Conservation (phyloP, 352 stramenopile species). For the Pythium apleroticum region DNA sequence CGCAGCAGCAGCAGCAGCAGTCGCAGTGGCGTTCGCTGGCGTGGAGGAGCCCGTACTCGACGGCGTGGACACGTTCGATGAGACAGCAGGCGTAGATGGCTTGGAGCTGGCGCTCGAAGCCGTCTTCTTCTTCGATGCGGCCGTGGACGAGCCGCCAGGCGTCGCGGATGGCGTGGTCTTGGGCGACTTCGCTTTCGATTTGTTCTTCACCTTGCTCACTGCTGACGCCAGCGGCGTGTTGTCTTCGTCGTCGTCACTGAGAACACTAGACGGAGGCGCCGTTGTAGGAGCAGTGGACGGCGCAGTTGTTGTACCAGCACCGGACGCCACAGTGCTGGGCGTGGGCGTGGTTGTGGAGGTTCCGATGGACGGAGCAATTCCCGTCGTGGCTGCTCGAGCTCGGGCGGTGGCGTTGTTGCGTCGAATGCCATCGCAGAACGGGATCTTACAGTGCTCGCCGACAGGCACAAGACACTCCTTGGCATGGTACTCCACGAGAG, state of each 20-base stretch:
- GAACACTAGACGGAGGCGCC: not conserved
- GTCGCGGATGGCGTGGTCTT: slow-evolving; percentile 38
- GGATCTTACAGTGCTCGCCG: slow-evolving; percentile 75
- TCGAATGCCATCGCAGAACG: slow-evolving; percentile 78
- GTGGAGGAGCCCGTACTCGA: slow-evolving; percentile 21
- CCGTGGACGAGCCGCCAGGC: slow-evolving; percentile 1
- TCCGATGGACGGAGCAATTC: slow-evolving; percentile 22
- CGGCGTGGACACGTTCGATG: slow-evolving; percentile 17
- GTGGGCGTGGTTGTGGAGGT: slow-evolving; percentile 8
- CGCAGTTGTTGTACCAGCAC: no score
- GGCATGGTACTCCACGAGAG: slow-evolving; percentile 82
- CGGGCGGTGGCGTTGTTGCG: slow-evolving; percentile 50
- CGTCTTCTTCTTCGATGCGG: slow-evolving; percentile 33
- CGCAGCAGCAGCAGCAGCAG: slow-evolving; percentile 1
- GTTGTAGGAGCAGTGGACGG: not conserved
- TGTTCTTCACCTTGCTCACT: slow-evolving; percentile 65
- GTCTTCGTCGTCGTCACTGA: slow-evolving; percentile 40
- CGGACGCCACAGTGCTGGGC: slow-evolving; percentile 9
- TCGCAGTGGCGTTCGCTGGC: slow-evolving; percentile 13
- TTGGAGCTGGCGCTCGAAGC: slow-evolving; percentile 14
- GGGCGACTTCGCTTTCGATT: slow-evolving; percentile 55
- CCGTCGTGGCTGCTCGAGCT: slow-evolving; percentile 14
- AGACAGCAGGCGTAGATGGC: slow-evolving; percentile 23
- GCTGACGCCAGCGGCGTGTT: slow-evolving; percentile 71
- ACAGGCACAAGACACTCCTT: slow-evolving; percentile 69